Evolutionary conservation across 805 yeast species (phyloP).

Genomic region (Maudiozyma bulderi): DNA sequence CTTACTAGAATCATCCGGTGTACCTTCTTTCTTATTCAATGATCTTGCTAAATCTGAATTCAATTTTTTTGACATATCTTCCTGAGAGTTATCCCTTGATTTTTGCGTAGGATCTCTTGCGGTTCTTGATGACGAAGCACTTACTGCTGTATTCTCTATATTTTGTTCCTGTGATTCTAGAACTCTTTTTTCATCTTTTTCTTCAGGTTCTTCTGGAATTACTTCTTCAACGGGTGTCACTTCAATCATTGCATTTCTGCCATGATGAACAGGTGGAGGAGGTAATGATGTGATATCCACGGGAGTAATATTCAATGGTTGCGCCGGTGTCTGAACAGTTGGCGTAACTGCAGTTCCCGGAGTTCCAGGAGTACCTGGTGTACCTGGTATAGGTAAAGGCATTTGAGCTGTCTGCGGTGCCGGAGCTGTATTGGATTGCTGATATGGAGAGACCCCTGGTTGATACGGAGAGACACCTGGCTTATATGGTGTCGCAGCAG

Average conservation of each 20-base stretch:
- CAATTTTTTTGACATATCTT: too few species aligned
- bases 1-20: too few species aligned
- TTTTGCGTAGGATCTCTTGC: too few species aligned
- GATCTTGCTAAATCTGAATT: too few species aligned
- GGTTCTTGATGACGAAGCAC: too few species aligned
- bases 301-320: slow-evolving; percentile 6
- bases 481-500: slow-evolving; percentile 6
- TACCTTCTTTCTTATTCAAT: too few species aligned
- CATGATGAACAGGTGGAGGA: slow-evolving; percentile 22
- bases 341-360: neutral
- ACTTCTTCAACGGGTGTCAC: neutral
- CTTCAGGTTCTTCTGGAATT: neutral
- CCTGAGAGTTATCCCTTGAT: too few species aligned
- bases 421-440: too few species aligned
- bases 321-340: slow-evolving; percentile 1
- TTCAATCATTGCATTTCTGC: slow-evolving; percentile 7
- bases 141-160: neutral
- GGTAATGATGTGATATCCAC: slow-evolving; percentile 14
- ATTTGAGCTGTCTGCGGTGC: too few species aligned
- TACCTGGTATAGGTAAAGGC: too few species aligned
- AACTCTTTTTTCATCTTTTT: neutral
- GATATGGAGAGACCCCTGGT: neutral
- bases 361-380: neutral
- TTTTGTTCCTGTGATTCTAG: neutral
- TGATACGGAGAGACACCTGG: neutral